phyloP scores from a whole-genome alignment of 192 early-diverging fungal species.

The Coemansia sp. region DNA sequence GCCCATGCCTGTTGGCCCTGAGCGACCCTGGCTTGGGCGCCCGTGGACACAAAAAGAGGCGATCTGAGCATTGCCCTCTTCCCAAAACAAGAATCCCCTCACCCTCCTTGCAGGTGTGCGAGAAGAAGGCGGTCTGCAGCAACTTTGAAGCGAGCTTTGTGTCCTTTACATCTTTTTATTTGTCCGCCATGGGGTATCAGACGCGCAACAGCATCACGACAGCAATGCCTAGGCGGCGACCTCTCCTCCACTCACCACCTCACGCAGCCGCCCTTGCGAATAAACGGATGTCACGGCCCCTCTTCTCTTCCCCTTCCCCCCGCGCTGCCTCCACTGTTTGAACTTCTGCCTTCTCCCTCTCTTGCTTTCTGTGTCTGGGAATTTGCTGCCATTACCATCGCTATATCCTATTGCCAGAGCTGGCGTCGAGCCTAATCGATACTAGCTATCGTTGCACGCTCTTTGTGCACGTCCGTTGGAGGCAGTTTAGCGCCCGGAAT shows the following conservation, averaged over 20 bases:
- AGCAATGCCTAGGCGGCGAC: not conserved
- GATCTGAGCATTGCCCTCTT: not conserved
- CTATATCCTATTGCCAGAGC: not conserved
- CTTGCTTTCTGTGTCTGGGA: not conserved
- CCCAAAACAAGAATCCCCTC: not conserved
- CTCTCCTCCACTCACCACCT: not conserved
- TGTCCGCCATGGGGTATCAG: conserved; percentile 8
- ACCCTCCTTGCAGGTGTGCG: not conserved
- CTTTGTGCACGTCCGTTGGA: not conserved
- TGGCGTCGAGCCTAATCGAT: not conserved
- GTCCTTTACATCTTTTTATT: conserved; percentile 1
- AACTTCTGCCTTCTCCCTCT: not conserved
- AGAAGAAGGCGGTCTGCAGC: conserved; percentile 9
- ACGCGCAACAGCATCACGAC: not conserved
- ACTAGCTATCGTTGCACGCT: not conserved
- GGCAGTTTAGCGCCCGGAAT: not conserved
- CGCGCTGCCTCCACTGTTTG: conserved; percentile 1
- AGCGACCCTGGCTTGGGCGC: not conserved
- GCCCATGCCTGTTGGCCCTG: not conserved
- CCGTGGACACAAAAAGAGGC: not conserved
- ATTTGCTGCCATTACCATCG: not conserved
- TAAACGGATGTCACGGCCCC: not conserved
- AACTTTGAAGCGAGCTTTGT: not conserved
- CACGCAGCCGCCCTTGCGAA: not conserved
- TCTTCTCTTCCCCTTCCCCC: not conserved